Conservation (phyloP, 345 rosid species). For the Salix arbutifolia region DNA sequence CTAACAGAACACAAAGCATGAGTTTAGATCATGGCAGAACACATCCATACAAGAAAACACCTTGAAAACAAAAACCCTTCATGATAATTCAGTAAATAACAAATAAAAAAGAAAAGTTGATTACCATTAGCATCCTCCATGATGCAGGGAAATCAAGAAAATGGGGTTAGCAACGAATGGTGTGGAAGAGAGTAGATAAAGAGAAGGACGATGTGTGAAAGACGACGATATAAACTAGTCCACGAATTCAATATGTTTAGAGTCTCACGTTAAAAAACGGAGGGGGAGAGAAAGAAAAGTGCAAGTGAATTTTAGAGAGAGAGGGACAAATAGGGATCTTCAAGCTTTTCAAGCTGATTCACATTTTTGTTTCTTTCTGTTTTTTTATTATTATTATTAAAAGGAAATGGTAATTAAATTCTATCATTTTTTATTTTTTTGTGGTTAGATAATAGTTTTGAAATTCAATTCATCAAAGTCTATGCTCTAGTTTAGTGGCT, state of each 20-base stretch:
- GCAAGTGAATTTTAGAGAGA: not conserved
- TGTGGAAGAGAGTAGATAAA: not conserved
- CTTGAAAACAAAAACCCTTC: not conserved
- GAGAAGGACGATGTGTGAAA: not conserved
- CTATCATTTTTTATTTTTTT: too few species aligned
- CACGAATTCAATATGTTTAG: conserved; percentile 10
- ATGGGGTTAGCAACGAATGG: not conserved
- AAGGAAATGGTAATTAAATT: too few species aligned
- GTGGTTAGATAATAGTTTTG: too few species aligned
- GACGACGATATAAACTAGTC: conserved; percentile 1
- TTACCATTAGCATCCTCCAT: conserved; percentile 18
- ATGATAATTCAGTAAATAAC: not conserved
- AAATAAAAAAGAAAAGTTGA: not conserved
- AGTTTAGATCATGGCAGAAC: not conserved
- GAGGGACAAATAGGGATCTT: not conserved
- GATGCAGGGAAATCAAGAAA: not conserved
- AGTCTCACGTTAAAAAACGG: not conserved
- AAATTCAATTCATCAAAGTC: too few species aligned
- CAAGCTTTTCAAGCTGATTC: not conserved
- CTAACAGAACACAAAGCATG: not conserved
- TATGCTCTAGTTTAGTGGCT: too few species aligned
- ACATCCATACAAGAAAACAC: not conserved
- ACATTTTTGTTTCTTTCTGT: not conserved
- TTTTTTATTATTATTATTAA: not conserved
- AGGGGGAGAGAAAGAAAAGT: not conserved